Conservation (phyloP, 2,329 filamentous ascomycete species). For the Periconia macrospinosa region DNA sequence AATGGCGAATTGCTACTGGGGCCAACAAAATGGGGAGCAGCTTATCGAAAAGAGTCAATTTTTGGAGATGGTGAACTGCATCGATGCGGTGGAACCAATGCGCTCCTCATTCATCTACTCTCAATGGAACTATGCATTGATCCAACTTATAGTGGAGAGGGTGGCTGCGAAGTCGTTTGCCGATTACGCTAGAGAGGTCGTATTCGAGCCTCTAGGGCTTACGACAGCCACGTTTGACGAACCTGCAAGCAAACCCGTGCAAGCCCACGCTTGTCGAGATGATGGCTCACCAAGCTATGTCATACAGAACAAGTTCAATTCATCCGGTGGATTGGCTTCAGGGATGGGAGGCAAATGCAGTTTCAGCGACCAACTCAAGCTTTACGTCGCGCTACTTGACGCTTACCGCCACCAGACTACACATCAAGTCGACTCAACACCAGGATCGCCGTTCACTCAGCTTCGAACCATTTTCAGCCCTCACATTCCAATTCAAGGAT, state of each 20-base stretch:
- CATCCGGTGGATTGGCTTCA: conserved; percentile 2
- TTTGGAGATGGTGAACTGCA: not conserved
- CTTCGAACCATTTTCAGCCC: conserved; percentile 2
- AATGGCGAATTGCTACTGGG: not conserved
- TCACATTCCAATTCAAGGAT: conserved; percentile 2
- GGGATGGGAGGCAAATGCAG: conserved; percentile 6
- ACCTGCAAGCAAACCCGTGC: conserved; percentile 1
- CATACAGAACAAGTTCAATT: not conserved
- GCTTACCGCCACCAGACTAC: conserved; percentile 9
- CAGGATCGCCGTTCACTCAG: conserved; percentile 9
- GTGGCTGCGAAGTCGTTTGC: conserved; percentile 8
- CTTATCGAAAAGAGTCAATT: conserved; percentile 6
- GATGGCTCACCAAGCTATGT: not conserved
- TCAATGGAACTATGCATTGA: conserved; percentile 15
- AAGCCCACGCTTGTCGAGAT: conserved; percentile 3
- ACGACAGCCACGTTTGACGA: conserved; percentile 7
- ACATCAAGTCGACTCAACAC: conserved; percentile 5
- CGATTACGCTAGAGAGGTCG: conserved; percentile 1
- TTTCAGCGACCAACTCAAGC: conserved; percentile 5
- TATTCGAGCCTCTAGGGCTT: conserved; percentile 12
- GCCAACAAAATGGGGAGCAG: conserved; percentile 9
- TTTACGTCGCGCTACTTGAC: conserved; percentile 9
- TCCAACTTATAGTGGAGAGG: conserved; percentile 2
- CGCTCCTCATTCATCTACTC: conserved; percentile 10
- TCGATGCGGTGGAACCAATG: conserved; percentile 5